phyloP scores from a whole-genome alignment of 192 early-diverging fungal species.

The Coemansia asiatica region DNA sequence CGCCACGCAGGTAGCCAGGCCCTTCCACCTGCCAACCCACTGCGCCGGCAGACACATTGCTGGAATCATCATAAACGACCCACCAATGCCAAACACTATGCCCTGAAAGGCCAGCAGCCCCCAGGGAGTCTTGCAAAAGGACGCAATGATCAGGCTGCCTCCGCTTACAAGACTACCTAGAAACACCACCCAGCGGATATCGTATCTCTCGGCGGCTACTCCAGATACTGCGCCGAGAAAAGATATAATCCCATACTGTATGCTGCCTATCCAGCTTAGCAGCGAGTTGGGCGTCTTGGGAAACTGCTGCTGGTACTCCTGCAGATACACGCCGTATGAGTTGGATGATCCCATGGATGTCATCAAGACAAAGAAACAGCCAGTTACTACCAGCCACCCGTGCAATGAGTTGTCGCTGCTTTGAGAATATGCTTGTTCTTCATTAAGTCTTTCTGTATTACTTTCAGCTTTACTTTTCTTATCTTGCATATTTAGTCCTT shows the following conservation, averaged over 20 bases:
- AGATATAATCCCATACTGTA: constrained; percentile 35
- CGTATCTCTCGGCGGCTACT: constrained; percentile 23
- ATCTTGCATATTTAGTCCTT: too few relatives aligned
- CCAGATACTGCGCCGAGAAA: constrained; percentile 27
- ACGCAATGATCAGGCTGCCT: constrained; percentile 20
- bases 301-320: constrained; percentile 35
- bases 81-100: constrained; percentile 71
- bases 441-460: background rate
- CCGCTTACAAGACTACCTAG: constrained; percentile 20
- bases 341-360: constrained; percentile 26
- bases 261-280: constrained; percentile 40
- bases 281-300: constrained; percentile 20
- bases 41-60: constrained; percentile 67
- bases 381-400: constrained; percentile 35
- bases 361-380: constrained; percentile 35
- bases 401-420: background rate
- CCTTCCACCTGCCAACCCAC: constrained; percentile 68
- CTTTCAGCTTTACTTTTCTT: background rate
- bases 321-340: constrained; percentile 38
- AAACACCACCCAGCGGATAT: constrained; percentile 10
- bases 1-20: constrained; percentile 70
- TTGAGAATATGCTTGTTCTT: background rate
- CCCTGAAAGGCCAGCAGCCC: constrained; percentile 71
- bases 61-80: constrained; percentile 62
- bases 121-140: constrained; percentile 47